Conservation (phyloP, 345 rosid genomes). For the Gossypium turneri region DNA sequence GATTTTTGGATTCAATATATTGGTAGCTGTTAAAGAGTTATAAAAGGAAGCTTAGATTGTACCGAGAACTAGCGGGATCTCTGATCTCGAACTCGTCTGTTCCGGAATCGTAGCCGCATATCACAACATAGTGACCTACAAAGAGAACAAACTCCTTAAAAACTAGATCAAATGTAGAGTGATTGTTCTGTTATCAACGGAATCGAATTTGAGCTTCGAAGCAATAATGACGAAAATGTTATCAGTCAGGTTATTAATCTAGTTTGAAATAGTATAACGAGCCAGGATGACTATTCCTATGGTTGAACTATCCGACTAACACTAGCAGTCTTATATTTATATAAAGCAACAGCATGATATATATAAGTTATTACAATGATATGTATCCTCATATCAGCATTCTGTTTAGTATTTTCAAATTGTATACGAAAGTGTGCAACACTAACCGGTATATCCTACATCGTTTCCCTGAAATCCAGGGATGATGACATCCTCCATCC, state of each 20-base stretch:
- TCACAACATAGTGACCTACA: constrained; percentile 84
- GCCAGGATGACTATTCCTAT: not conserved
- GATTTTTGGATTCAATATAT: not conserved
- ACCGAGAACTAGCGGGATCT: constrained; percentile 96
- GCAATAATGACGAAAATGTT: not conserved
- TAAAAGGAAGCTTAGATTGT: not conserved
- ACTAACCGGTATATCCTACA: constrained; percentile 70
- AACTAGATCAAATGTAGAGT: not conserved
- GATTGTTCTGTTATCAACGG: not conserved
- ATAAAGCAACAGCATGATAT: not conserved
- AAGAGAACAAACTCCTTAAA: constrained; percentile 6
- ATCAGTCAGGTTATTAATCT: not conserved
- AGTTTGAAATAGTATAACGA: not conserved
- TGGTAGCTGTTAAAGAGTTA: not conserved
- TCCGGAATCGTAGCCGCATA: constrained; percentile 77
- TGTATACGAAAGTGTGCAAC: constrained; percentile 5
- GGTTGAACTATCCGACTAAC: not conserved
- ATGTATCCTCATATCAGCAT: not conserved
- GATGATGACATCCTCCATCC: constrained; percentile 58
- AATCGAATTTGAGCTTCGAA: not conserved
- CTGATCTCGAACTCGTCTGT: constrained; percentile 90
- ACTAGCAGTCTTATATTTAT: not conserved
- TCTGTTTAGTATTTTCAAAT: constrained; percentile 3
- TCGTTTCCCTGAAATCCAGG: constrained; percentile 41
- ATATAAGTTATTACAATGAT: not conserved